A percentile compares a stretch with the other conserved stretches of the same genome.
phyloP scores from a whole-genome alignment of 108 stramenopile genomes.

The Fragilaria crotonensis region DNA sequence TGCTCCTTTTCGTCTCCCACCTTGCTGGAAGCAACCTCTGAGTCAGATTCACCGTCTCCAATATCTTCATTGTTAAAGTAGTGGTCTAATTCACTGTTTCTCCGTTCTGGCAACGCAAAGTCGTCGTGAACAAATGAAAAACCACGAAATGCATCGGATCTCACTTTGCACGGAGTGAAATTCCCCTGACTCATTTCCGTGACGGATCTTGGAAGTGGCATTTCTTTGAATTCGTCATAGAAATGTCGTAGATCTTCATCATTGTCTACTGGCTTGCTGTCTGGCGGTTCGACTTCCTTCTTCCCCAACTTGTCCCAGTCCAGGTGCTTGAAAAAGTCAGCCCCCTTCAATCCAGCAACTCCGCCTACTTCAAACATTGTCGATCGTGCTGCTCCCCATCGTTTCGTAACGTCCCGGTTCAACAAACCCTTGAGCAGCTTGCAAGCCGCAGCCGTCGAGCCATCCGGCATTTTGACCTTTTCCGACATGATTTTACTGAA shows the following conservation, averaged over 20 bases:
- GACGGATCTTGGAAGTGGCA: conserved; percentile 78
- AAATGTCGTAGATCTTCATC: conserved; percentile 79
- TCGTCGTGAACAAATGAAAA: conserved; percentile 85
- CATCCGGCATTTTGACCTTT: conserved; percentile 88
- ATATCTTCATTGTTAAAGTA: conserved; percentile 77
- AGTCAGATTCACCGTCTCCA: conserved; percentile 71
- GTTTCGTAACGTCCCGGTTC: conserved; percentile 79
- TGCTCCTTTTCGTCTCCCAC: conserved; percentile 12
- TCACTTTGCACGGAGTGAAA: conserved; percentile 40
- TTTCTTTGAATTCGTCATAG: conserved; percentile 78
- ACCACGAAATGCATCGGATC: conserved; percentile 70
- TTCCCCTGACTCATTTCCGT: conserved; percentile 50
- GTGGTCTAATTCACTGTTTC: conserved; percentile 41
- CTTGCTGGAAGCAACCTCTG: conserved; percentile 72
- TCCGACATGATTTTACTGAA: conserved; percentile 94
- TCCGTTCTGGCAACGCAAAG: conserved; percentile 64
- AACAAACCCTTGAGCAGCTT: conserved; percentile 88
- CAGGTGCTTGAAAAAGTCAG: conserved; percentile 75
- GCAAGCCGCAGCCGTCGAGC: conserved; percentile 66
- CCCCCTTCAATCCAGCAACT: conserved; percentile 85
- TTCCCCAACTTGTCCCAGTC: conserved; percentile 88
- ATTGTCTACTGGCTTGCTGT: conserved; percentile 56
- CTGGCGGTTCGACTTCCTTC: conserved; percentile 70
- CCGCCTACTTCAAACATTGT: conserved; percentile 99
- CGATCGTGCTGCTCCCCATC: conserved; percentile 81